Evolutionary conservation across 2,329 filamentous ascomycete species (phyloP).

Genomic region (Fusarium sp.): DNA sequence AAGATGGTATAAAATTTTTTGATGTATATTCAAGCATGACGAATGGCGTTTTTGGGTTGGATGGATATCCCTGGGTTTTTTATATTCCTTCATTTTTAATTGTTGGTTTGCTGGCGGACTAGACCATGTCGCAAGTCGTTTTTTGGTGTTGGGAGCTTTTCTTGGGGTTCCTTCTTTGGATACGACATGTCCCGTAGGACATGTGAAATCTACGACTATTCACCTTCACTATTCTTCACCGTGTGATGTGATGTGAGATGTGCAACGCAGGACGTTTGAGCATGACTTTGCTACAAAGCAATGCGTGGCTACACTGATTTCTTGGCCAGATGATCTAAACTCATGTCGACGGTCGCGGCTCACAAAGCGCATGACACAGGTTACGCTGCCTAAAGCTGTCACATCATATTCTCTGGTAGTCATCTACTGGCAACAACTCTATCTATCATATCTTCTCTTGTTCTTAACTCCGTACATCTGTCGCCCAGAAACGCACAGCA

Average conservation of each 20-base stretch:
- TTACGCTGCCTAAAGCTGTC: background rate
- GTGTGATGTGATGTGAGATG: background rate
- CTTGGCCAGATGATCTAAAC: no score
- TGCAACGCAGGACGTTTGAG: background rate
- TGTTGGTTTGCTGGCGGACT: slow-evolving; percentile 14
- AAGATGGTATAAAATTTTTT: slow-evolving; percentile 18
- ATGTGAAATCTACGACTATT: slow-evolving; percentile 5
- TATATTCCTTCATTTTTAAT: slow-evolving; percentile 20
- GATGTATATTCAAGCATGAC: slow-evolving; percentile 43
- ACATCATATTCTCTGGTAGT: slow-evolving; percentile 11
- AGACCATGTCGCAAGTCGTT: slow-evolving; percentile 31
- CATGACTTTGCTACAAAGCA: background rate
- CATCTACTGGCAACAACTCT: slow-evolving; percentile 20
- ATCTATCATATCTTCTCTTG: slow-evolving; percentile 5
- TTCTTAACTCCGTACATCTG: slow-evolving; percentile 15
- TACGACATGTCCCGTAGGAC: background rate
- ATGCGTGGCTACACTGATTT: background rate
- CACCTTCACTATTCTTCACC: background rate
- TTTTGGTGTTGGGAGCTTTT: slow-evolving; percentile 41
- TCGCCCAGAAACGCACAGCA: slow-evolving; percentile 6
- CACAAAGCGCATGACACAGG: background rate
- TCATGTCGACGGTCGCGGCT: no score
- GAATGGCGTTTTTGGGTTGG: slow-evolving; percentile 37
- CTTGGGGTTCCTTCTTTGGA: slow-evolving; percentile 16
- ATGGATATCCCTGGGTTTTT: slow-evolving; percentile 34